Base-by-base conservation (phyloP, 495 filamentous ascomycete genomes). In the Penicillium odoratum region DNA sequence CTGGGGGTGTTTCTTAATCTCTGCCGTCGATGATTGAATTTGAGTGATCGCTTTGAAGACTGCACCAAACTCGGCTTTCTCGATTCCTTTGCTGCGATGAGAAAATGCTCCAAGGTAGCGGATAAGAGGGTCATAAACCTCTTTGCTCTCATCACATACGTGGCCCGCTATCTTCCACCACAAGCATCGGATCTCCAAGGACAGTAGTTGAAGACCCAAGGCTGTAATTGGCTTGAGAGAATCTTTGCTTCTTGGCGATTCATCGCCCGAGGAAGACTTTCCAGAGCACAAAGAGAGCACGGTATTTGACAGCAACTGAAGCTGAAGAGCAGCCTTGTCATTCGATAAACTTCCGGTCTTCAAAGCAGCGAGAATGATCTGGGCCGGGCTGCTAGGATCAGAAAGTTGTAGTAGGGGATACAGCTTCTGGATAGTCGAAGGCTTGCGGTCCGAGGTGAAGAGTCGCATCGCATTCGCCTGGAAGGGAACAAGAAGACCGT, bases 151-250 rank as follows among this genome's bases (percentile, higher is more conserved):
- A 55, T 95, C 81, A 15, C 80, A 85, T 21, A 83, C 62, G 66
- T 94, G 92, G n/a, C 80, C 78, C 5, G 85, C 83, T 33, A 92
- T 49, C 36, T 77, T 83, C 91, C 91, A 93, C 73, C 87, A 90
- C 52, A 82, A 71, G 15, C 83, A 69, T 7, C 90, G 83, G 33
- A 84, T 78, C 49, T 85, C 81, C 13, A 96, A 74, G 2, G 86
- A 89, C 0, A 91, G 61, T 1, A 81, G 66, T 61, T 96, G 91
- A 10, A 95, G 66, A 38, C 76, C 79, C 13, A 95, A 74, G 0
- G 79, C 77, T 0, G 80, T 75, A 31, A 78, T 78, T 0, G 91
- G 86, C 29, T 81, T 81, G n/a, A 86, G 62, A 42, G 71, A 75
- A 0, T 85, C 73, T 21, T 79, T 78, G 8, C 74, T 63, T 59